Conservation (phyloP, 306 rosid species). For the Senna tora region DNA sequence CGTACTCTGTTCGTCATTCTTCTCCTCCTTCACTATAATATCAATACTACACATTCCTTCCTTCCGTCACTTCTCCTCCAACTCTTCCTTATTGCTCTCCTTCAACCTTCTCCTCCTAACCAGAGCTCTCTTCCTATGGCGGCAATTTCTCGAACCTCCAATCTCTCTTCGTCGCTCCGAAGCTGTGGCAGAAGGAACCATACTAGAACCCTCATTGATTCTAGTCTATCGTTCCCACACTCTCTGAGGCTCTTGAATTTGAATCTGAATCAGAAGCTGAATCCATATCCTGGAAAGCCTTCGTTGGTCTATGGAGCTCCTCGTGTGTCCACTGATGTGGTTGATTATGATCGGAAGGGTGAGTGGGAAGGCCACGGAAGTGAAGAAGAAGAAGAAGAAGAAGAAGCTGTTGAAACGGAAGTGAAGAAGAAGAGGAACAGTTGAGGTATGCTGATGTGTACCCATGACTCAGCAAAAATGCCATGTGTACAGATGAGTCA, state of each 20-base stretch:
- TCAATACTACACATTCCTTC: neutral
- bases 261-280: conserved; percentile 24
- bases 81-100: neutral
- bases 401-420: no score
- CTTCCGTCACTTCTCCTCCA: neutral
- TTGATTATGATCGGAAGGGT: conserved; percentile 38
- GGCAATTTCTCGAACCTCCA: conserved; percentile 32
- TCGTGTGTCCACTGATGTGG: conserved; percentile 45
- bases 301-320: conserved; percentile 21
- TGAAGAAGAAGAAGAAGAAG: no score
- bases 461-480: no score
- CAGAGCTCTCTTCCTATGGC: no score
- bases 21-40: neutral
- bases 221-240: neutral
- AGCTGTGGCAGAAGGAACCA: neutral
- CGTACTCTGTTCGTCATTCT: no score
- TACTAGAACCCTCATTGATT: conserved; percentile 1
- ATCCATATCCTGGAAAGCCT: conserved; percentile 8
- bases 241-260: conserved; percentile 24
- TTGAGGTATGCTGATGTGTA: no score
- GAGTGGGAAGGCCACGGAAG: no score
- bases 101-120: conserved; percentile 11
- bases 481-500: no score
- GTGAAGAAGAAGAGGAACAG: no score
- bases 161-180: conserved; percentile 29